Evolutionary conservation across 2,329 filamentous ascomycete genomes (phyloP).

Genomic region (Metarhizium anisopliae): DNA sequence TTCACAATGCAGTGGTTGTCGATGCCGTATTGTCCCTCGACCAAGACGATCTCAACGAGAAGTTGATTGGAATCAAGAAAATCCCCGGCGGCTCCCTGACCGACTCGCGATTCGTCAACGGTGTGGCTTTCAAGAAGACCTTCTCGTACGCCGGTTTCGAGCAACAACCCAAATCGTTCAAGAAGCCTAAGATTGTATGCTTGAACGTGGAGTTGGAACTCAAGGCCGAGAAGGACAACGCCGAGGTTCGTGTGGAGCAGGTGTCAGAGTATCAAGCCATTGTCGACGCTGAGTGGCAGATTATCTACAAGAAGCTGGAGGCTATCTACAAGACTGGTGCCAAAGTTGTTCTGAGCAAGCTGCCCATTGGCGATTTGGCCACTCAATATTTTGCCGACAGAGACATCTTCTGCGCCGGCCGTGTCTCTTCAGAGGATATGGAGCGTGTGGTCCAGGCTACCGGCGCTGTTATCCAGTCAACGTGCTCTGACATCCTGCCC

Average conservation of each 20-base stretch:
- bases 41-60: slow-evolving; percentile 95
- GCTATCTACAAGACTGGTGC: slow-evolving; percentile 87
- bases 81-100: slow-evolving; percentile 93
- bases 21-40: slow-evolving; percentile 92
- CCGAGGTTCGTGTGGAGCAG: slow-evolving; percentile 94
- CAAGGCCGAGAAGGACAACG: slow-evolving; percentile 99
- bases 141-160: slow-evolving; percentile 99
- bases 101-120: slow-evolving; percentile 93
- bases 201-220: slow-evolving; percentile 96
- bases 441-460: slow-evolving; percentile 94
- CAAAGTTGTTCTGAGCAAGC: slow-evolving; percentile 93
- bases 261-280: slow-evolving; percentile 99
- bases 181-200: slow-evolving; percentile 91
- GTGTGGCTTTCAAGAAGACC: slow-evolving; percentile 99
- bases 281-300: slow-evolving; percentile 98
- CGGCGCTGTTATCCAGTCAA: slow-evolving; percentile 85
- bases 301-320: slow-evolving; percentile 99
- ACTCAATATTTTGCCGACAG: slow-evolving; percentile 98
- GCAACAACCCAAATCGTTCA: slow-evolving; percentile 95
- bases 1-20: slow-evolving; percentile 67
- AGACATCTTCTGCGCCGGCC: slow-evolving; percentile 95
- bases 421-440: slow-evolving; percentile 84
- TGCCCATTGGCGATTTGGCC: slow-evolving; percentile 93
- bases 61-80: slow-evolving; percentile 97
- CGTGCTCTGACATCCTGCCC: slow-evolving; percentile 86